These are phyloP conservation scores for Gloeopeniophorella convolvens DNA, from an alignment of 768 basidiomycete species.

Conservation along the genomic window DNA sequence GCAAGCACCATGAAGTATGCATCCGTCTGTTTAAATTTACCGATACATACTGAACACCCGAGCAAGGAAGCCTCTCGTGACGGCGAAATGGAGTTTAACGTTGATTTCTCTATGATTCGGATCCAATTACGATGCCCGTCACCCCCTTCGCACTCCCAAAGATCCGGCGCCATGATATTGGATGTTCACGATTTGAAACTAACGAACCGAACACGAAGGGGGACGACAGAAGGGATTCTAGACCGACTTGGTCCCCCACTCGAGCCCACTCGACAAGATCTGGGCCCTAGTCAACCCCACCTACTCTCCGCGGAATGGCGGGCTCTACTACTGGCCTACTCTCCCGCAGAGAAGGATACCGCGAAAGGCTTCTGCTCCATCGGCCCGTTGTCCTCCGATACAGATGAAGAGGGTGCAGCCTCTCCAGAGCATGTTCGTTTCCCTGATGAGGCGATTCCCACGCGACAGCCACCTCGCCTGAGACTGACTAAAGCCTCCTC, in stretches of 20 bases:
- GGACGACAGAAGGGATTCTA: slow-evolving; percentile 1
- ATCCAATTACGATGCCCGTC: slow-evolving; percentile 63
- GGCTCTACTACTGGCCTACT: slow-evolving; percentile 46
- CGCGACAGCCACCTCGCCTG: background rate
- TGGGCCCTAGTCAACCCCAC: slow-evolving; percentile 14
- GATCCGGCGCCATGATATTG: slow-evolving; percentile 64
- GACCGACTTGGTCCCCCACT: background rate
- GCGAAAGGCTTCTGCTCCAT: slow-evolving; percentile 46
- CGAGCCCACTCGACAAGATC: slow-evolving; percentile 11
- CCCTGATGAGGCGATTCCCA: background rate
- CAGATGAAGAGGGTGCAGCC: slow-evolving; percentile 1
- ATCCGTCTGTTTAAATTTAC: background rate
- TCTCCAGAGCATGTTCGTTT: slow-evolving; percentile 12
- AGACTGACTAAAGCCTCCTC: background rate
- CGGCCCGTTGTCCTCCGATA: slow-evolving; percentile 33
- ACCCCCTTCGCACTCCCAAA: slow-evolving; percentile 36
- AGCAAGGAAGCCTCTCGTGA: background rate
- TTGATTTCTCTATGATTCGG: slow-evolving; percentile 54
- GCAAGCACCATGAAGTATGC: background rate
- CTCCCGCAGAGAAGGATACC: slow-evolving; percentile 31
- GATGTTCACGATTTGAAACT: slow-evolving; percentile 53
- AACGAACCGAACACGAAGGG: slow-evolving; percentile 24
- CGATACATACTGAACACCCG: background rate
- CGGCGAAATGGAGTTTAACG: slow-evolving; percentile 22
- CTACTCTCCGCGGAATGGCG: slow-evolving; percentile 38